Evolutionary conservation across 2,329 filamentous ascomycete species (phyloP), one percentile per base, ranked within the genome.

Genomic region (Ophiostoma sp.): DNA sequence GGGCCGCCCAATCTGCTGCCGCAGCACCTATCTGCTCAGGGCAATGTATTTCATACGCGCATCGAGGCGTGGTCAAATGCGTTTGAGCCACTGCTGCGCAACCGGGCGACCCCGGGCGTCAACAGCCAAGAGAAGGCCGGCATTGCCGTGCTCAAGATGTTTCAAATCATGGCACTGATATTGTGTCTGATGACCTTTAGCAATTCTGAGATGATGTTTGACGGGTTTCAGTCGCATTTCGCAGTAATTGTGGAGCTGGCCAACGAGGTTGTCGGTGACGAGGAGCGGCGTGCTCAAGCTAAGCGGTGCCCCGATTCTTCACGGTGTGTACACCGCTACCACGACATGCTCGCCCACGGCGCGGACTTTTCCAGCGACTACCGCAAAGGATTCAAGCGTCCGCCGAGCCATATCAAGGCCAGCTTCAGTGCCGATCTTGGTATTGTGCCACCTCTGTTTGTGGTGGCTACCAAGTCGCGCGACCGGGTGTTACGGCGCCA

Each of bases 391-490:
- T 79, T 81, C 62, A 79, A 80, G 41, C 83, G 82, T 71, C 79
- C 79, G 7, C 79, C 84, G 0, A 77, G 77, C 41, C 85, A 87
- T 73, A 84, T 87, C 75, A 87, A 86, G 76, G 84, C 86, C 1
- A 86, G 84, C 73, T 90, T 90, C 76, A 87, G 86, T 62, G 84
- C 88, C 33, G 87, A 89, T 68, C 77, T 89, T 13, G 88, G 88
- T 23, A 86, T 91, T 69, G 83, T 91, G 4, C 85, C 87, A 3
- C 86, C 87, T 0, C 81, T 91, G 0, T 90, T 87, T 73, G 83
- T 89, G 5, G 85, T 88, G n/a, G 88, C 86, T 7, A 89, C 86
- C 7, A 89, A 89, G 75, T 90, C 88, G 75, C 83, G 87, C 13
- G 84, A 89, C 72, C 82, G 84, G 0, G 74, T 79, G 1, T 81